Evolutionary conservation across 164 flowering plant genomes (phyloP), one percentile per base, ranked within the genome.

Genomic region (Paratinospora sagittata): DNA sequence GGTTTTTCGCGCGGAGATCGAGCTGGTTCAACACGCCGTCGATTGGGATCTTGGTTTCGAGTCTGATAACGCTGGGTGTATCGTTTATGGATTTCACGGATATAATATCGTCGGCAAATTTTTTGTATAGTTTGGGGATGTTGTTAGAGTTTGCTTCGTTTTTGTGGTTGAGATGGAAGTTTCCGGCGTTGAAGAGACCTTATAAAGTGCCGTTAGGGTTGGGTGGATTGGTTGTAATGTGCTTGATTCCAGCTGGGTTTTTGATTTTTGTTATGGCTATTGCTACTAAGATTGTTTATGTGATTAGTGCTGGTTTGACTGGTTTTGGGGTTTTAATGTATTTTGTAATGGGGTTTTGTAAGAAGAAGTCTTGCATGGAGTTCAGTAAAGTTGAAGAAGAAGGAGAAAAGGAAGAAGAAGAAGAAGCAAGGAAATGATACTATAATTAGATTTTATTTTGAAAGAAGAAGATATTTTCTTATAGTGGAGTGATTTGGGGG

Each of bases 81-180:
- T 85, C 92, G 0, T 85, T 34, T 63, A 68, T 86, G 84, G 39
- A 73, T 26, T 88, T 85, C 68, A 55, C 77, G 0, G 75, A 80
- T 55, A 82, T 88, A 23, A 82, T 88, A 6, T 81, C 89, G 0
- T 81, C 88, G 0, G 89, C 77, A 8, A 89, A 87, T 74, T 87
- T 89, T 78, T 69, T 87, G 67, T 89, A 89, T 45, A 81, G 87
- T 71, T 69, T 84, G 68, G 89, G 89, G n/a, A 89, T 89, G 93
- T 33, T 87, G 19, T 49, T 88, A 57, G 92, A 88, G 62, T 83
- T 87, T 61, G 80, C 90, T 1, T 81, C 90, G 0, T 88, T 87
- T 55, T 65, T 84, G 5, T 81, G 90, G 87, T 65, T 89, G 74
- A 77, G 90, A 73, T 72, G 68, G 74, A 89, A 83, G 72, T 21